Conservation (phyloP, 2,329 filamentous ascomycete genomes). For the Fusarium tricinctum region DNA sequence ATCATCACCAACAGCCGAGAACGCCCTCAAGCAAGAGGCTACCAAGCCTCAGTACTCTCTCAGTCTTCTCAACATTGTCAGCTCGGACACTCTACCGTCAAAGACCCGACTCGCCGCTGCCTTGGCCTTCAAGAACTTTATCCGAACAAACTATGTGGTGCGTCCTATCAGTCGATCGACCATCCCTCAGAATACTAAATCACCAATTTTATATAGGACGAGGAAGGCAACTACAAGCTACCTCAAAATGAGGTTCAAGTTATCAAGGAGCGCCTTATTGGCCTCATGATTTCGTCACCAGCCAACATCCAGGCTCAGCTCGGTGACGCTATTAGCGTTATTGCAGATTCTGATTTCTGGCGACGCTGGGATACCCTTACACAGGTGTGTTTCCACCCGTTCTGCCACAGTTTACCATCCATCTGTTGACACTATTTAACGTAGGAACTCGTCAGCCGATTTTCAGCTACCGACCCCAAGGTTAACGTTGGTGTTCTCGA, state of each 20-base stretch:
- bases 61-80: conserved; percentile 89
- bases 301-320: conserved; percentile 91
- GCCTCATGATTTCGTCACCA: conserved; percentile 94
- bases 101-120: conserved; percentile 90
- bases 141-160: conserved; percentile 91
- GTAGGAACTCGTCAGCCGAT: conserved; percentile 87
- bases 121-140: conserved; percentile 98
- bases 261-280: conserved; percentile 96
- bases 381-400: conserved; percentile 65
- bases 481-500: conserved; percentile 95
- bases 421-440: conserved; percentile 25
- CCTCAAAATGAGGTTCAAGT: conserved; percentile 83
- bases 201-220: conserved; percentile 70
- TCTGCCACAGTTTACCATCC: too few species aligned
- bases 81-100: conserved; percentile 76
- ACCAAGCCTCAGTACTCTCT: conserved; percentile 89
- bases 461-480: conserved; percentile 84
- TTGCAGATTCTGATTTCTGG: conserved; percentile 98
- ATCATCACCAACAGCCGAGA: conserved; percentile 75
- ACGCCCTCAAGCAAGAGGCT: conserved; percentile 82
- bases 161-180: conserved; percentile 51
- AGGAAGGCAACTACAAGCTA: conserved; percentile 94
- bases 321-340: conserved; percentile 95
- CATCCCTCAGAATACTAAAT: conserved; percentile 38
- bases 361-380: conserved; percentile 96